Base-by-base conservation (phyloP, 164 flowering plant genomes). In the Stephania cephalantha region DNA sequence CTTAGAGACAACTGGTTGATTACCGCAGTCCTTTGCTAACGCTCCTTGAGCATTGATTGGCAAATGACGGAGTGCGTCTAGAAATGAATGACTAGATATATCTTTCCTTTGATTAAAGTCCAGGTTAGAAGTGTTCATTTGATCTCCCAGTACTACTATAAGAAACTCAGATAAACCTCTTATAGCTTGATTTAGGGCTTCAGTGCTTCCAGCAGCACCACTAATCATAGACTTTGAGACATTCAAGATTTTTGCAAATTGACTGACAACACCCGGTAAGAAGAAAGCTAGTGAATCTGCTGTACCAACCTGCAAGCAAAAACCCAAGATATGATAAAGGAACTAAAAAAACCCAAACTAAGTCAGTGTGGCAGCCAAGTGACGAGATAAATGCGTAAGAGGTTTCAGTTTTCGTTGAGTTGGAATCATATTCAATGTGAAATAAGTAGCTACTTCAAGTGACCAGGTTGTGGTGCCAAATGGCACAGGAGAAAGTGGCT, bases 241-340 rank as follows among this genome's bases (percentile, higher is more conserved):
- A 71, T 89, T 88, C 84, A 95, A 80, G 73, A 90, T 90, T 87
- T 93, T 93, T 69, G 88, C 87, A 79, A 92, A 84, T 77, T 90
- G 91, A 83, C 97, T 92, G 50, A 93, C 95, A 77, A 94, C 94
- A 70, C 98, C 99, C 67, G 99, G 99, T 81, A 93, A 83, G 83
- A 93, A 95, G 85, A 93, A 95, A 68, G 94, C 97, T 79, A 95
- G 78, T 53, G 92, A 93, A 86, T 95, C 97, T 79, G 97, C 90
- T 76, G 84, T 80, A 22, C 97, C 99, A 87, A 93, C 94, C 98
- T 93, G 87, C 82, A 64, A 76, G 46, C 8, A 31, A 7, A 68
- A 31, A 29, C 15, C 45, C 18, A 45, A 70, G 48, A 6, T 20
- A 70, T 9, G 0, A 44, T 44, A 50, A 70, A 10, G 18, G 18